phyloP scores from a whole-genome alignment of 2,329 filamentous ascomycete genomes.

The Colletotrichum tropicale region DNA sequence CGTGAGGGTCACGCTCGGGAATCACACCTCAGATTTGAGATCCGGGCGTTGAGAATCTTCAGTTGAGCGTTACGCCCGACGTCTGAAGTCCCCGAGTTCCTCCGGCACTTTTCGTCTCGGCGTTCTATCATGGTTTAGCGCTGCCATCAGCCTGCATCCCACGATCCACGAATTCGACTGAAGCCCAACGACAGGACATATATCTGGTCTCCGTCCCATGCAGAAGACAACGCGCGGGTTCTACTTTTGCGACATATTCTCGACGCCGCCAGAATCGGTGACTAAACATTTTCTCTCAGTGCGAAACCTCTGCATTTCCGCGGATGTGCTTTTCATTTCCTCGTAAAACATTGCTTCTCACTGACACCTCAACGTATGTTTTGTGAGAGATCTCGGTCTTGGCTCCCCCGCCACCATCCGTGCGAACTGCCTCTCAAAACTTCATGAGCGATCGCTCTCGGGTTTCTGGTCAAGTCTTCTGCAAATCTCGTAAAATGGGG shows the following conservation, averaged over 20 bases:
- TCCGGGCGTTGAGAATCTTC: background rate
- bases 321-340: background rate
- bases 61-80: background rate
- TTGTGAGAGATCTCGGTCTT: background rate
- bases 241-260: background rate
- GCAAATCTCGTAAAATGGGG: background rate
- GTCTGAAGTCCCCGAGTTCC: background rate
- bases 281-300: background rate
- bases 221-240: background rate
- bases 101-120: conserved; percentile 9
- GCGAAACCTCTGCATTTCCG: background rate
- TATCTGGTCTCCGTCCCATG: background rate
- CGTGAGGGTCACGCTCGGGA: background rate
- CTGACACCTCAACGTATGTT: background rate
- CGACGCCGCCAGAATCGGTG: background rate
- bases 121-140: background rate
- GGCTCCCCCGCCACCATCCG: background rate
- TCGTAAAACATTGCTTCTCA: background rate
- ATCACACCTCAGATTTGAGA: background rate
- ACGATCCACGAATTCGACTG: background rate
- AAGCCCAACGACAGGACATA: background rate
- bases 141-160: background rate
- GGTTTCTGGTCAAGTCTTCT: background rate
- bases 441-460: background rate
- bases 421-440: background rate